Percentiles rank a stretch among this genome's conserved stretches.
These are phyloP conservation scores for Penicillium bovifimosum DNA, from an alignment of 495 filamentous ascomycete genomes.

Conservation along the genomic window DNA sequence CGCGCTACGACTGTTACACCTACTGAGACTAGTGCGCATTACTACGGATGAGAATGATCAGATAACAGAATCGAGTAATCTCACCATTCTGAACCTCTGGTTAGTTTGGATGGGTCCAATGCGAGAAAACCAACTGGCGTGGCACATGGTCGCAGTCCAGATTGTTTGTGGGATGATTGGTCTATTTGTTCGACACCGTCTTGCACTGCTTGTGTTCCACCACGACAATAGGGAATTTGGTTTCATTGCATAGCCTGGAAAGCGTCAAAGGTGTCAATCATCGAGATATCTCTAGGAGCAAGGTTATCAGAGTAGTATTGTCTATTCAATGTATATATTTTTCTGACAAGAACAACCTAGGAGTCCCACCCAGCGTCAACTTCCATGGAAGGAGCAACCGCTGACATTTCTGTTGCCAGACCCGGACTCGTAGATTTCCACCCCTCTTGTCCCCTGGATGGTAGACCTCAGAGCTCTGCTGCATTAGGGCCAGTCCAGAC, in stretches of 20 bases:
- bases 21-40: slow-evolving; percentile 58
- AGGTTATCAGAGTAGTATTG: background rate
- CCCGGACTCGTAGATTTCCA: too few relatives aligned
- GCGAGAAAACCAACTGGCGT: slow-evolving; percentile 76
- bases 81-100: slow-evolving; percentile 94
- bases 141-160: slow-evolving; percentile 73
- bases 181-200: slow-evolving; percentile 74
- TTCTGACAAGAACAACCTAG: background rate
- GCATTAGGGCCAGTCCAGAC: too few relatives aligned
- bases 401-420: too few relatives aligned
- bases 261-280: background rate
- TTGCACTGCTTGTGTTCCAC: slow-evolving; percentile 80
- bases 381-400: too few relatives aligned
- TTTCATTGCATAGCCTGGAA: slow-evolving; percentile 18
- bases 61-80: slow-evolving; percentile 78
- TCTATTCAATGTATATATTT: slow-evolving; percentile 9
- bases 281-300: too few relatives aligned
- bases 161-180: slow-evolving; percentile 67
- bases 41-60: slow-evolving; percentile 58
- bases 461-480: too few relatives aligned
- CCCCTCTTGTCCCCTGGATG: too few relatives aligned
- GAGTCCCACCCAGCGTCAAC: background rate
- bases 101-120: slow-evolving; percentile 91
- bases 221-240: slow-evolving; percentile 63
- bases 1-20: slow-evolving; percentile 58